A percentile compares a stretch with the other conserved stretches of the same genome.
Evolutionary conservation across 2,329 filamentous ascomycete species (phyloP).

Genomic region (Fusarium ramigenum): DNA sequence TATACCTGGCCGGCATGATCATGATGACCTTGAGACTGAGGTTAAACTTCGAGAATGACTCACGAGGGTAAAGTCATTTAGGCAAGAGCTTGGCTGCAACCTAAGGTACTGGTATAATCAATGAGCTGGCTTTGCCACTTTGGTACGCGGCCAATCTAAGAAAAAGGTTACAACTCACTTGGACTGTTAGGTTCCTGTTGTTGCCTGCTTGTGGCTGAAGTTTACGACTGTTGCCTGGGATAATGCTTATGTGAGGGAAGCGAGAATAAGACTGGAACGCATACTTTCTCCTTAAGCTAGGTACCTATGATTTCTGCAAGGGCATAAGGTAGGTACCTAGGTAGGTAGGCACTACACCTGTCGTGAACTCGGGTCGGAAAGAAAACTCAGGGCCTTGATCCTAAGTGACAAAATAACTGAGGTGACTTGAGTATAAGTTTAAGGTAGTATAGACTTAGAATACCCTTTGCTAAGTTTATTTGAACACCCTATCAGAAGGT

Average conservation of each 20-base stretch:
- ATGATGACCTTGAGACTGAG: slow-evolving; percentile 12
- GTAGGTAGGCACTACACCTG: neutral
- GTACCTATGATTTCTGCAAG: neutral
- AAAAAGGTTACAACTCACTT: neutral
- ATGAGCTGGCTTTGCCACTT: neutral
- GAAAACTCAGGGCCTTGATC: too few relatives aligned
- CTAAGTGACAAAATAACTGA: too few relatives aligned
- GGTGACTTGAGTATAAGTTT: too few relatives aligned
- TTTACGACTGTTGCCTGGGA: slow-evolving; percentile 2
- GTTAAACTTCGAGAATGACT: neutral
- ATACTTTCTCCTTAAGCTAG: neutral
- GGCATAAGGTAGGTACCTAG: neutral
- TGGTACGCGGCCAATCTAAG: neutral
- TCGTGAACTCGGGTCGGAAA: neutral
- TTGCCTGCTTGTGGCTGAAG: slow-evolving; percentile 16
- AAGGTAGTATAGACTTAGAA: too few relatives aligned
- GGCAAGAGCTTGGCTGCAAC: neutral
- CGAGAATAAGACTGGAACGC: neutral
- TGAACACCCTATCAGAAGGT: too few relatives aligned
- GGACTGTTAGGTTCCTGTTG: neutral
- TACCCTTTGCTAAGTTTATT: too few relatives aligned
- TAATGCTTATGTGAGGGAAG: neutral
- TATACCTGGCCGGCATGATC: slow-evolving; percentile 1
- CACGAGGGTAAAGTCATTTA: neutral
- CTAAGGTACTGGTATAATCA: neutral